Evolutionary conservation across 1,139 yeast genomes (phyloP).

Genomic region (Zygoascus meyerae): DNA sequence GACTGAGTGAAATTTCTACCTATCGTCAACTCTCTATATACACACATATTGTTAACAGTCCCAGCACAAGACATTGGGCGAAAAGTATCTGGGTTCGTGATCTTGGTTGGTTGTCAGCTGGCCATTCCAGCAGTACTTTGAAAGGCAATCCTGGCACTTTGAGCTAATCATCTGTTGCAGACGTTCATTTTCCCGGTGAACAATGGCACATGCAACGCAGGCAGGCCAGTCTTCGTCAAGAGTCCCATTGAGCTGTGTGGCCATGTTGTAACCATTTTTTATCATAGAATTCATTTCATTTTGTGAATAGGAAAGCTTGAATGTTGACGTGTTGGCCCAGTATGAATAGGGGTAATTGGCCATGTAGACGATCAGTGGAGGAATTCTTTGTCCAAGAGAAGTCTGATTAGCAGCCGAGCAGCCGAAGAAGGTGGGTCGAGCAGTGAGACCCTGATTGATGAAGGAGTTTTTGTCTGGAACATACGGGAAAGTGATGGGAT

Average conservation of each 20-base stretch:
- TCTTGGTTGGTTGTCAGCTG: slow-evolving; percentile 3
- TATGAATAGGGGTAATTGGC: slow-evolving; percentile 71
- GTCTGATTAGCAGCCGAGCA: slow-evolving; percentile 69
- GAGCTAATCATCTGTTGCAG: slow-evolving; percentile 55
- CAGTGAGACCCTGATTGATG: slow-evolving; percentile 39
- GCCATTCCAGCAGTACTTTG: slow-evolving; percentile 80
- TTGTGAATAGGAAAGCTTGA: slow-evolving; percentile 55
- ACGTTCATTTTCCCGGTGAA: slow-evolving; percentile 78
- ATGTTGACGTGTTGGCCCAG: slow-evolving; percentile 67
- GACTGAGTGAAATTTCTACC: background rate
- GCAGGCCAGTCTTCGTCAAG: slow-evolving; percentile 67
- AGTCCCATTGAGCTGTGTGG: slow-evolving; percentile 68
- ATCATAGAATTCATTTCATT: slow-evolving; percentile 57
- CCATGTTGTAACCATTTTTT: slow-evolving; percentile 73
- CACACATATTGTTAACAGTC: background rate
- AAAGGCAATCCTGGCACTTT: slow-evolving; percentile 70
- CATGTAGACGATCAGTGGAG: slow-evolving; percentile 74
- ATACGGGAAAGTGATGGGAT: slow-evolving; percentile 58
- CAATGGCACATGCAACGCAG: slow-evolving; percentile 85
- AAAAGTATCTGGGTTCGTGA: background rate
- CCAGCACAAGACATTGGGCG: background rate
- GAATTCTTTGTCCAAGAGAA: slow-evolving; percentile 27
- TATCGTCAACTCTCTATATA: background rate
- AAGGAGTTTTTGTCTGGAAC: slow-evolving; percentile 75
- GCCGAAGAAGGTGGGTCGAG: slow-evolving; percentile 70